These are phyloP conservation scores for Geotrichum carabidarum DNA, from an alignment of 1,139 yeast species.

Conservation along the genomic window DNA sequence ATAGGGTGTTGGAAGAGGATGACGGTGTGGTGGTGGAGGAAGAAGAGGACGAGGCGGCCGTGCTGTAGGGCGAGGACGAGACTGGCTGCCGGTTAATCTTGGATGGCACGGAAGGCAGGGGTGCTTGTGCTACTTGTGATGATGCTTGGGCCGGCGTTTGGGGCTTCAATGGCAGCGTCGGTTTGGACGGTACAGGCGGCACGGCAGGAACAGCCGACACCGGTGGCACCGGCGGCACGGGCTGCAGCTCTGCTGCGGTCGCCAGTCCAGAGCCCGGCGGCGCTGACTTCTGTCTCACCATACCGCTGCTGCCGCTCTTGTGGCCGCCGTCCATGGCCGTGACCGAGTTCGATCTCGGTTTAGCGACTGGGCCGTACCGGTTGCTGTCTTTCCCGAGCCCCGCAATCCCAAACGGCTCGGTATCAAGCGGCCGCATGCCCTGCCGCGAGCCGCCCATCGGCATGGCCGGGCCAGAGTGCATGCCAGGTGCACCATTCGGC, in stretches of 20 bases:
- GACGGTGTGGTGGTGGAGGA: too few relatives aligned
- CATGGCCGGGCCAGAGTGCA: background rate
- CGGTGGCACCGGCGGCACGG: background rate
- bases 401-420: background rate
- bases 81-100: too few relatives aligned
- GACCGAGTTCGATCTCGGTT: too few relatives aligned
- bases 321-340: too few relatives aligned
- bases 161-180: background rate
- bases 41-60: too few relatives aligned
- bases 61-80: too few relatives aligned
- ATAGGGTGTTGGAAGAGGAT: too few relatives aligned
- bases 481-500: background rate
- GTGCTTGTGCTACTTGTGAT: background rate
- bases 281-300: too few relatives aligned
- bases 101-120: too few relatives aligned
- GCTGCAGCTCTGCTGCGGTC: background rate
- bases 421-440: background rate
- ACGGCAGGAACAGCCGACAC: background rate
- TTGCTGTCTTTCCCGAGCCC: background rate
- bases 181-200: background rate
- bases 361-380: background rate
- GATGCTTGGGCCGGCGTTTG: background rate
- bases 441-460: background rate
- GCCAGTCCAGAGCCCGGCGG: too few relatives aligned
- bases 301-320: too few relatives aligned